phyloP scores from a whole-genome alignment of 306 rosid species.

The Quercus variabilis region DNA sequence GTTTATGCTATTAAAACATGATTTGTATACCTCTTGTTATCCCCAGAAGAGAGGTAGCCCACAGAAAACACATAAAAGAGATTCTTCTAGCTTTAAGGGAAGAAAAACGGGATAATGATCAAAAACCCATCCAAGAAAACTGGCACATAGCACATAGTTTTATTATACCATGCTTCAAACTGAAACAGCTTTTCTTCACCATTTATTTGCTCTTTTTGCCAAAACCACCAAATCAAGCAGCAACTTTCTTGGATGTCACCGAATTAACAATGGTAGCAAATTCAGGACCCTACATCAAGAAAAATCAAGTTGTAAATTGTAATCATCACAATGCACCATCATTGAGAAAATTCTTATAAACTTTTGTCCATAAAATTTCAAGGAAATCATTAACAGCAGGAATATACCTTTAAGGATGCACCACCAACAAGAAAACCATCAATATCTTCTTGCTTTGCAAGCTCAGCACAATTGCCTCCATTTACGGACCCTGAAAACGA shows the following conservation, averaged over 20 bases:
- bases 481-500: slow-evolving; percentile 81
- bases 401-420: slow-evolving; percentile 85
- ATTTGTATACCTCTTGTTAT: slow-evolving; percentile 23
- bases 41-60: slow-evolving; percentile 28
- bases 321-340: not conserved
- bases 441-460: slow-evolving; percentile 91
- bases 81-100: slow-evolving; percentile 15
- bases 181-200: slow-evolving; percentile 13
- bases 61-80: slow-evolving; percentile 33
- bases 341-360: not conserved
- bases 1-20: slow-evolving; percentile 28
- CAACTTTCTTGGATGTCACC: slow-evolving; percentile 88
- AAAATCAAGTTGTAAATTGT: slow-evolving; percentile 14
- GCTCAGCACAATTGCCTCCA: slow-evolving; percentile 85
- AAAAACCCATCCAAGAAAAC: slow-evolving; percentile 20
- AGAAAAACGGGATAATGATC: slow-evolving; percentile 24
- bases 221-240: slow-evolving; percentile 54
- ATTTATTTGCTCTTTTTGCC: slow-evolving; percentile 31
- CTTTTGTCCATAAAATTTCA: not conserved
- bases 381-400: not conserved
- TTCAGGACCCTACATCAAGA: slow-evolving; percentile 75
- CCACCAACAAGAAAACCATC: slow-evolving; percentile 99
- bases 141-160: slow-evolving; percentile 16
- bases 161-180: slow-evolving; percentile 19
- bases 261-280: slow-evolving; percentile 84